Percentiles rank a stretch among this genome's conserved stretches.
Evolutionary conservation across 345 rosid genomes (phyloP).

Genomic region (Microcos paniculata): DNA sequence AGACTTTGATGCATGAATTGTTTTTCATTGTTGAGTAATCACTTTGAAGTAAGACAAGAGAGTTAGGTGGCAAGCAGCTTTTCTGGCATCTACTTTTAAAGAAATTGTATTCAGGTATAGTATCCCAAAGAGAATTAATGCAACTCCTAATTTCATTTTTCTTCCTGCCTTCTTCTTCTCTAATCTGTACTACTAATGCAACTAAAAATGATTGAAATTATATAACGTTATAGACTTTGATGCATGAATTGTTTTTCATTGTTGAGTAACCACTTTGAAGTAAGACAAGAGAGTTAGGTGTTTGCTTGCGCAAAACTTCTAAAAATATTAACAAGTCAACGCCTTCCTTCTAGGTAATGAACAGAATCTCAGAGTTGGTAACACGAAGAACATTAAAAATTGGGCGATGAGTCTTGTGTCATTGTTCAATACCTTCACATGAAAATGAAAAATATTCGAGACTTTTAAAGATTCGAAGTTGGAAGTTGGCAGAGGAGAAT

Average conservation of each 20-base stretch:
- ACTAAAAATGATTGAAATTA: background rate
- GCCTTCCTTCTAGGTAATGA: background rate
- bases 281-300: constrained; percentile 3
- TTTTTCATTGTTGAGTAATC: background rate
- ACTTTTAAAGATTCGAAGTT: background rate
- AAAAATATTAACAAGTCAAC: constrained; percentile 10
- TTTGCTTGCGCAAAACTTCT: background rate
- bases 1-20: background rate
- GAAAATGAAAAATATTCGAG: background rate
- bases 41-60: background rate
- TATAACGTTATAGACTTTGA: background rate
- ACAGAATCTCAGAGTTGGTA: background rate
- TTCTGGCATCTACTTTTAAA: background rate
- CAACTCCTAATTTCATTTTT: background rate
- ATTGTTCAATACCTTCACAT: background rate
- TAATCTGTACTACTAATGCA: background rate
- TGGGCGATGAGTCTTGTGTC: background rate
- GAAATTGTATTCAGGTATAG: background rate
- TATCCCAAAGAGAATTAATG: constrained; percentile 2
- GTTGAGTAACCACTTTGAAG: background rate
- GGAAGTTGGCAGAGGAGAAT: no score
- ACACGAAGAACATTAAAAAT: background rate
- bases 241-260: constrained; percentile 3
- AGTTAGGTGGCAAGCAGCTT: constrained; percentile 19
- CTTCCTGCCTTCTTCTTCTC: background rate